These are phyloP conservation scores for Ceriops zippeliana DNA, from an alignment of 345 rosid species.

Conservation along the genomic window DNA sequence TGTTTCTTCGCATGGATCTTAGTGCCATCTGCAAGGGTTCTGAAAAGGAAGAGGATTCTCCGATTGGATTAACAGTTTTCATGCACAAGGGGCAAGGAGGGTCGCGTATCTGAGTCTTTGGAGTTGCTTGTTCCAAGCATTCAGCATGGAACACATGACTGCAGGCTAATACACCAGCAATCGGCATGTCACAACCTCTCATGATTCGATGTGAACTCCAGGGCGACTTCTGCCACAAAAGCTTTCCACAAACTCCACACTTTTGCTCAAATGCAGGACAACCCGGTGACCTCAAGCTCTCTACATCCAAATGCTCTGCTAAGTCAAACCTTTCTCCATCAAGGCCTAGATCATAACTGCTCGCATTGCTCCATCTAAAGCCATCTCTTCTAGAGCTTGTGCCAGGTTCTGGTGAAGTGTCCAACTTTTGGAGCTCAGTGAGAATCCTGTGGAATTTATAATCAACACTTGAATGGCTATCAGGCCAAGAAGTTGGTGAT, in stretches of 20 bases:
- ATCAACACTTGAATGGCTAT: conserved; percentile 33
- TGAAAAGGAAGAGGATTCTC: conserved; percentile 44
- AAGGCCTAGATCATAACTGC: conserved; percentile 60
- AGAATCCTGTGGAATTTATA: conserved; percentile 45
- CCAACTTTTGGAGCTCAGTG: conserved; percentile 44
- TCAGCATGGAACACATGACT: conserved; percentile 85
- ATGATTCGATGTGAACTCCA: conserved; percentile 76
- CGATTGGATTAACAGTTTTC: conserved; percentile 40
- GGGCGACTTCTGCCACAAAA: conserved; percentile 68
- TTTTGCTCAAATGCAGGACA: conserved; percentile 37
- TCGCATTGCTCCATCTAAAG: conserved; percentile 66
- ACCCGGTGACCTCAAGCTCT: conserved; percentile 32
- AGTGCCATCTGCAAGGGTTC: conserved; percentile 68
- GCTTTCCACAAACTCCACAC: conserved; percentile 73
- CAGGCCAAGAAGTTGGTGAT: conserved; percentile 52
- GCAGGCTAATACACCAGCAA: conserved; percentile 74
- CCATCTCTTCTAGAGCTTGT: conserved; percentile 71
- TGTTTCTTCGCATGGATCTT: conserved; percentile 56
- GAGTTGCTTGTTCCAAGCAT: conserved; percentile 78
- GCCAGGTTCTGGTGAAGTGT: conserved; percentile 52
- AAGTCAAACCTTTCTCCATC: conserved; percentile 52
- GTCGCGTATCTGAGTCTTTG: conserved; percentile 59
- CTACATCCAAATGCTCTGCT: conserved; percentile 37
- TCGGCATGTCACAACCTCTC: conserved; percentile 74
- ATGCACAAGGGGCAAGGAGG: conserved; percentile 72